phyloP scores from a whole-genome alignment of 2,329 filamentous ascomycete species.

The Pyricularia pennisetigena region DNA sequence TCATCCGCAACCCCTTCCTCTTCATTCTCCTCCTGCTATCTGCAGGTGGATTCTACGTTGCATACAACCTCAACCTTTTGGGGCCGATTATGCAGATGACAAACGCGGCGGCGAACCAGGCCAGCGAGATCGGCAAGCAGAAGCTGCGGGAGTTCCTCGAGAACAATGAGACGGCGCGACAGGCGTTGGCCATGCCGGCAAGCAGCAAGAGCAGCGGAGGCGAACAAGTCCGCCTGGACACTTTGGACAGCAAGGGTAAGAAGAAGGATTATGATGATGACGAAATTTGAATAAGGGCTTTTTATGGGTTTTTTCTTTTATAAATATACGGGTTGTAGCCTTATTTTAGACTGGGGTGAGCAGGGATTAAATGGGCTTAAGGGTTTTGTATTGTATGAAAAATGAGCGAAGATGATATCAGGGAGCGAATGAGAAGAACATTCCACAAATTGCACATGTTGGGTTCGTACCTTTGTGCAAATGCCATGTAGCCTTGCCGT shows the following conservation, averaged over 20 bases:
- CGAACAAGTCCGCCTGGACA: constrained; percentile 47
- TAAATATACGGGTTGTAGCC: background rate
- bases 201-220: constrained; percentile 19
- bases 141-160: constrained; percentile 83
- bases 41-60: constrained; percentile 71
- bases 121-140: constrained; percentile 84
- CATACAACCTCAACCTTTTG: constrained; percentile 89
- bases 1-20: constrained; percentile 86
- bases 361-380: background rate
- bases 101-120: constrained; percentile 80
- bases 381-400: constrained; percentile 4
- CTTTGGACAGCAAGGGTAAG: constrained; percentile 50
- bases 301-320: background rate
- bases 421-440: background rate
- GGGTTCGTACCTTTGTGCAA: background rate
- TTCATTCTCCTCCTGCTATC: constrained; percentile 80
- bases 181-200: constrained; percentile 67
- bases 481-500: background rate
- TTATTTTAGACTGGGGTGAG: background rate
- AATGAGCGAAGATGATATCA: background rate
- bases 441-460: background rate
- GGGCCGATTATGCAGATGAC: constrained; percentile 94
- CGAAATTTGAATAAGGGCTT: constrained; percentile 33
- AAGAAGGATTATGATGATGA: constrained; percentile 46
- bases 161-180: constrained; percentile 72